Base-by-base conservation (phyloP, 148 eudicot species). In the Nyssa sinensis region DNA sequence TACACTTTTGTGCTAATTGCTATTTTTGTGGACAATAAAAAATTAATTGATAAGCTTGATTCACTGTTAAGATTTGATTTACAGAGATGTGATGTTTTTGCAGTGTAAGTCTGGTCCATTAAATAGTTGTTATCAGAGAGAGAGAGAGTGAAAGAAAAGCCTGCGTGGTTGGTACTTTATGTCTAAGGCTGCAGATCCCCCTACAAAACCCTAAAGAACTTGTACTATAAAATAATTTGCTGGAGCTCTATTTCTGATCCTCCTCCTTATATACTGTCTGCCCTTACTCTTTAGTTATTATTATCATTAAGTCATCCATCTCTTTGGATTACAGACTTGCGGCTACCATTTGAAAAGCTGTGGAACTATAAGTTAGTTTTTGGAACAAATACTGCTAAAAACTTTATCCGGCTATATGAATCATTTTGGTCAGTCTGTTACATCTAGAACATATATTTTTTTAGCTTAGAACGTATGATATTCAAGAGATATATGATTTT, bases 51-150 rank as follows among this genome's bases (percentile, higher is more conserved):
- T 28, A 49, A 71, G 29, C 9, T 23, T 1, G 63, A 19, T 67
- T 51, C 24, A 84, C 82, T 84, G 87, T 80, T 78, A 84, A 76
- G 81, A 81, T 81, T 78, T 81, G 60, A 75, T 75, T 73, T 29
- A 5, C 66, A 75, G 75, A 62, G 82, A 84, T 75, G 84, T 81
- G 84, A 84, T 78, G 79, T 65, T 68, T 66, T 60, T 69, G 81
- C 83, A 83, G 79, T 70, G 41, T 47, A 74, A 70, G 79, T 74
- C 82, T 69, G 76, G 25, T 55, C 23, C 57, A 30, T 71, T 69
- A 21, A 64, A 34, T 27, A 39, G 13, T 61, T 11, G 6, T 51
- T 57, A 39, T 3, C 34, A 79, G 23, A 69, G 33, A 61, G n/a
- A 33, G 16, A 79, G 23, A 69, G 33, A 61, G n/a, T 27, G 16